Evolutionary conservation across 139 green algal genomes (phyloP).

Genomic region (Zygnema cylindricum): DNA sequence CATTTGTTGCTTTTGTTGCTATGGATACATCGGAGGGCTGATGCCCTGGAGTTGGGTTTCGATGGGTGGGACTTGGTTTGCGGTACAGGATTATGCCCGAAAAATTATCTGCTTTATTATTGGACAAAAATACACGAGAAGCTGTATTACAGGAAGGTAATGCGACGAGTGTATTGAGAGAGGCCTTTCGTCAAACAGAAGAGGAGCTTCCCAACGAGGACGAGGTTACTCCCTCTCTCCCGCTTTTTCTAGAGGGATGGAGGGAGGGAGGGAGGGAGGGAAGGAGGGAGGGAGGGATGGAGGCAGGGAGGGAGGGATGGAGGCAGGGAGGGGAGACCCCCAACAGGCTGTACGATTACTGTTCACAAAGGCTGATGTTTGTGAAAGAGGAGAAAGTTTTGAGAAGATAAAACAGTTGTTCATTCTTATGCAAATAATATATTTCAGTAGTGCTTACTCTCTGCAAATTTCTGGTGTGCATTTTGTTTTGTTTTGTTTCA

Average conservation of each 20-base stretch:
- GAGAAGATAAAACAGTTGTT: neutral
- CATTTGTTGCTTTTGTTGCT: too few species aligned
- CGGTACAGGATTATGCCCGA: constrained; percentile 50
- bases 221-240: constrained; percentile 32
- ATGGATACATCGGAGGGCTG: neutral
- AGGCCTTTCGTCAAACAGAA: constrained; percentile 48
- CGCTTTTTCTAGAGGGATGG: neutral
- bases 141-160: constrained; percentile 41
- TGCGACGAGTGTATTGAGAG: constrained; percentile 30
- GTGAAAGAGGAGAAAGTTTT: neutral
- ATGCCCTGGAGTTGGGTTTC: neutral
- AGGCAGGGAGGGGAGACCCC: neutral
- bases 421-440: too few species aligned
- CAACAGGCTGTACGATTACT: too few species aligned
- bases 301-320: neutral
- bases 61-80: neutral
- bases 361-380: too few species aligned
- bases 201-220: constrained; percentile 53
- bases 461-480: too few species aligned
- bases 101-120: constrained; percentile 33
- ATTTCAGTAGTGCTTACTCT: too few species aligned
- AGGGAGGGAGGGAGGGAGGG: neutral
- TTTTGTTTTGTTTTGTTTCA: too few species aligned
- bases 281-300: neutral
- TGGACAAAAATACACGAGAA: neutral